Percentiles rank a stretch among this genome's conserved stretches.
Conservation (phyloP, 331 rosid species). For the Rhamnella rubrinervis region DNA sequence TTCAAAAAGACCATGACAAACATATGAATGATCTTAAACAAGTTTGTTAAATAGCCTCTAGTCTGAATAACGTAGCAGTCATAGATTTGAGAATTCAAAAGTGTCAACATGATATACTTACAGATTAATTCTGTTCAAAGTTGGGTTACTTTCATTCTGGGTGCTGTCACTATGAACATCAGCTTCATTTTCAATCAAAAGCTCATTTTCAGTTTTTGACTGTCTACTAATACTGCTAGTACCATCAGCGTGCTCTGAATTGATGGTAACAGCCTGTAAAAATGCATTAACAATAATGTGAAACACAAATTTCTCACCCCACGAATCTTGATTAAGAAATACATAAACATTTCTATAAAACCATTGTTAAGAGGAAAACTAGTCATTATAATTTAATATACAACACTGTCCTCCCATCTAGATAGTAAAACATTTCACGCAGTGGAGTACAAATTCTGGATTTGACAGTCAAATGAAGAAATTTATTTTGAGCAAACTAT, state of each 20-base stretch:
- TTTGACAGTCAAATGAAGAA: neutral
- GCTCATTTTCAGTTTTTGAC: conserved; percentile 36
- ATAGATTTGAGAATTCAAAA: neutral
- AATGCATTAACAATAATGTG: conserved; percentile 5
- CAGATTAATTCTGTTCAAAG: conserved; percentile 85
- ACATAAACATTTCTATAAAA: neutral
- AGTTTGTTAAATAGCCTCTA: conserved; percentile 3
- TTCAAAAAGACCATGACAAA: conserved; percentile 27
- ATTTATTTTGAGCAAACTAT: neutral
- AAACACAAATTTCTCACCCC: conserved; percentile 8
- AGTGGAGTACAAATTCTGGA: neutral
- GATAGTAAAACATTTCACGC: neutral
- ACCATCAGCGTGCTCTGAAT: conserved; percentile 27
- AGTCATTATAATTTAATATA: neutral
- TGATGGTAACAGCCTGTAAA: conserved; percentile 33
- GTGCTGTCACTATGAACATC: conserved; percentile 36
- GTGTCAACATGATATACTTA: conserved; percentile 40
- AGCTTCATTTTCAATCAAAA: conserved; percentile 32
- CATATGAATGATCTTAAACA: conserved; percentile 18
- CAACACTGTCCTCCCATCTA: neutral
- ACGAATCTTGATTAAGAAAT: conserved; percentile 15
- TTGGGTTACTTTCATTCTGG: conserved; percentile 53
- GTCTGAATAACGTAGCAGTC: neutral
- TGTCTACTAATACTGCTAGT: conserved; percentile 17
- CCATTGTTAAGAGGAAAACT: neutral